Evolutionary conservation across 1,284 basidiomycete species (phyloP).

Genomic region (Ustilago curta): DNA sequence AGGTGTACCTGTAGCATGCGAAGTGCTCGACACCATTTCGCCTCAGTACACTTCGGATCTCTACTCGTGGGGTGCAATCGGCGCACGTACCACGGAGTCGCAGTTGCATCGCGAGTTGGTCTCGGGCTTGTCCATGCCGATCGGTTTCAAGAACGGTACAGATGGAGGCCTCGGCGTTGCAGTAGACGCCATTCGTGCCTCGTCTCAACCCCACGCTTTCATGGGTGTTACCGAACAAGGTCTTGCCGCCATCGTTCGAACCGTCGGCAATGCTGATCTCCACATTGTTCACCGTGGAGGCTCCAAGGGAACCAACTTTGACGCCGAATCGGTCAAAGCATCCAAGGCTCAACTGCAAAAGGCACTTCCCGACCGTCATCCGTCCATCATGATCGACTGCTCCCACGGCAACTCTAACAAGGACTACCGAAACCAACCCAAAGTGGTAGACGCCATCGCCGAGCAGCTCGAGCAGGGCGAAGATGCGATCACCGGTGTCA

Average conservation of each 20-base stretch:
- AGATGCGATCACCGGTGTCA: constrained; percentile 87
- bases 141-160: constrained; percentile 98
- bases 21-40: constrained; percentile 80
- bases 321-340: constrained; percentile 78
- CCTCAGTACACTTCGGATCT: constrained; percentile 76
- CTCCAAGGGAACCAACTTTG: constrained; percentile 72
- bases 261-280: constrained; percentile 78
- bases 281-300: constrained; percentile 69
- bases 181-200: constrained; percentile 68
- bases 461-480: constrained; percentile 83
- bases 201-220: constrained; percentile 65
- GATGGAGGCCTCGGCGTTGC: constrained; percentile 78
- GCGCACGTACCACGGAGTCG: constrained; percentile 85
- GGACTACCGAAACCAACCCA: constrained; percentile 69
- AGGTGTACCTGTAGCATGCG: constrained; percentile 92
- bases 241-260: constrained; percentile 94
- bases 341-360: constrained; percentile 78
- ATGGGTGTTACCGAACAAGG: constrained; percentile 70
- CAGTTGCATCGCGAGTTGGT: constrained; percentile 71
- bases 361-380: constrained; percentile 57
- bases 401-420: constrained; percentile 69
- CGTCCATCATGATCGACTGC: constrained; percentile 68
- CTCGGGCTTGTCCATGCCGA: constrained; percentile 67
- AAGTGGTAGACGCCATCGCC: constrained; percentile 79
- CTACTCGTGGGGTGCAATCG: constrained; percentile 96